These are phyloP conservation scores for Fusarium sp. DNA, from an alignment of 2,329 filamentous ascomycete genomes.

Conservation along the genomic window DNA sequence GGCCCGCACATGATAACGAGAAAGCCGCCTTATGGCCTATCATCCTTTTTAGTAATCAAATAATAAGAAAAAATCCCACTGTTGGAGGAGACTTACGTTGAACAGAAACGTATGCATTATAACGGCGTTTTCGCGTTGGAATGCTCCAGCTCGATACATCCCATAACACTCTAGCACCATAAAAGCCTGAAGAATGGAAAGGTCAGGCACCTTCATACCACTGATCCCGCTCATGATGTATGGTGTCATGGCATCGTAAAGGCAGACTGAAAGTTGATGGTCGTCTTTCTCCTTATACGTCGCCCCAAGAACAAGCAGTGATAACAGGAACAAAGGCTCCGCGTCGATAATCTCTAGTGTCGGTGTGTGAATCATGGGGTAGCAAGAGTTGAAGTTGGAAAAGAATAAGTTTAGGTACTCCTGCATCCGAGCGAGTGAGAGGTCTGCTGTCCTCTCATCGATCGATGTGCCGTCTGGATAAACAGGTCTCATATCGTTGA, in stretches of 20 bases:
- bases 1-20: neutral
- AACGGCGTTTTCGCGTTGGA: neutral
- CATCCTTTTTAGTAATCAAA: neutral
- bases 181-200: neutral
- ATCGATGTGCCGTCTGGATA: neutral
- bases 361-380: neutral
- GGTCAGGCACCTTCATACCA: neutral
- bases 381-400: neutral
- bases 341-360: neutral
- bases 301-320: neutral
- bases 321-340: neutral
- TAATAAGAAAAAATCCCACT: fast-evolving
- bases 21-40: neutral
- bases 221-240: neutral
- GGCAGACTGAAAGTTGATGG: neutral
- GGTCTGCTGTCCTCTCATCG: neutral
- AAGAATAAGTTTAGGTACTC: neutral
- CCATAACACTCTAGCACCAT: neutral
- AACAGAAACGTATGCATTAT: neutral
- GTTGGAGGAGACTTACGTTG: neutral
- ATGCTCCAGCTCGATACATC: neutral
- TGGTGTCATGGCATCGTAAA: neutral
- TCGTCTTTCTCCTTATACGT: neutral
- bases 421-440: neutral
- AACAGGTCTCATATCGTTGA: neutral